Evolutionary conservation across 2,329 filamentous ascomycete species (phyloP).

Genomic region (Tolypocladium ophioglossoides): DNA sequence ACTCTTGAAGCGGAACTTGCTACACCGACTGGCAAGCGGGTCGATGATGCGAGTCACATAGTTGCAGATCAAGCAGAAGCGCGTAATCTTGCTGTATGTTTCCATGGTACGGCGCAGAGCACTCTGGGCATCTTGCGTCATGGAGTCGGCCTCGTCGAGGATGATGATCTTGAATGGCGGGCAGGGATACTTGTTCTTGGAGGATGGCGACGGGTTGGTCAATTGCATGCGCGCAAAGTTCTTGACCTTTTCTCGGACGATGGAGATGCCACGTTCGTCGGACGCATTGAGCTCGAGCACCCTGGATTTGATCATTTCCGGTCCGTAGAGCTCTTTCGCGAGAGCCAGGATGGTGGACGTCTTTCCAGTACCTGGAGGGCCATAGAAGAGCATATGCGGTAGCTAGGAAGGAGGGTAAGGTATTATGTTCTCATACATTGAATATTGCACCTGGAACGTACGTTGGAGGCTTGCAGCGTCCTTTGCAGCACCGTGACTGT

Average conservation of each 20-base stretch:
- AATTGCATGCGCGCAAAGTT: constrained; percentile 95
- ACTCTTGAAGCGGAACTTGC: constrained; percentile 96
- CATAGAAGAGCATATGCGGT: constrained; percentile 99
- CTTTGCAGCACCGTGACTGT: constrained; percentile 87
- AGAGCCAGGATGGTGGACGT: constrained; percentile 95
- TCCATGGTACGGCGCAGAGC: constrained; percentile 95
- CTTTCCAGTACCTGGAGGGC: constrained; percentile 93
- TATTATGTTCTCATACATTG: background rate
- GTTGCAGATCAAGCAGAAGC: constrained; percentile 97
- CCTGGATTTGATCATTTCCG: constrained; percentile 81
- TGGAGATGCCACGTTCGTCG: constrained; percentile 93
- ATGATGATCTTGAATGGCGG: constrained; percentile 99
- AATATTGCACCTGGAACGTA: constrained; percentile 24
- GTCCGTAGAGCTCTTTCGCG: constrained; percentile 94
- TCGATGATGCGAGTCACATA: constrained; percentile 98
- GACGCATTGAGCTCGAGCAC: constrained; percentile 99
- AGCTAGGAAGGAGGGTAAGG: constrained; percentile 35
- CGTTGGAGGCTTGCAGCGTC: constrained; percentile 89
- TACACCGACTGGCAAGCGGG: constrained; percentile 83
- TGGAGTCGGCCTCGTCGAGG: constrained; percentile 93
- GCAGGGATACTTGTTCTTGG: constrained; percentile 70
- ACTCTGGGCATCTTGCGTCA: constrained; percentile 97
- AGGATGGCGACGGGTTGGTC: constrained; percentile 63
- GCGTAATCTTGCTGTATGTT: constrained; percentile 89
- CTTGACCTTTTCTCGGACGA: constrained; percentile 96